These are phyloP conservation scores for Trichoderma endophyticum DNA, from an alignment of 2,329 filamentous ascomycete genomes.

Conservation along the genomic window DNA sequence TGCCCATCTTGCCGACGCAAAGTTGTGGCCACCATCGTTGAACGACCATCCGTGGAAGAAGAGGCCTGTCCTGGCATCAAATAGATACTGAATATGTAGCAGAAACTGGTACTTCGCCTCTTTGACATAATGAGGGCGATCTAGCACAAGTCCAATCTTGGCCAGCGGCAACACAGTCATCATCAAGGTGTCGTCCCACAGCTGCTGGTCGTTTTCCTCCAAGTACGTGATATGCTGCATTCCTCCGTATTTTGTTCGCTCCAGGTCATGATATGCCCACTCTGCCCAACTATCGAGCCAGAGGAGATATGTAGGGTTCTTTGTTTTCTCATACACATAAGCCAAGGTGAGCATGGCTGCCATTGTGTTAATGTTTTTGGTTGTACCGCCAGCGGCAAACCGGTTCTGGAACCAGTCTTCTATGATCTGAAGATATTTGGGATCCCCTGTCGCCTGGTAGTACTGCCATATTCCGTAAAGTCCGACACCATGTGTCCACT, in stretches of 20 bases:
- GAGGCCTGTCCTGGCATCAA: constrained; percentile 1
- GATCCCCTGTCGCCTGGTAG: background rate
- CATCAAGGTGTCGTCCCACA: constrained; percentile 13
- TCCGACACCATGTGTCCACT: constrained; percentile 10
- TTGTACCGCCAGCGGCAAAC: background rate
- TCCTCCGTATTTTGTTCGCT: constrained; percentile 10
- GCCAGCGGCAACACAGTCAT: constrained; percentile 7
- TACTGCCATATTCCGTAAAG: constrained; percentile 14
- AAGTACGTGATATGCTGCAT: constrained; percentile 14
- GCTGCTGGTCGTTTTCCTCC: constrained; percentile 7
- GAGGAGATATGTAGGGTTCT: background rate
- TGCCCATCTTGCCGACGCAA: constrained; percentile 1
- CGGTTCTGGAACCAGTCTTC: background rate
- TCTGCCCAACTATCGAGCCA: constrained; percentile 12
- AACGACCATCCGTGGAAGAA: constrained; percentile 13
- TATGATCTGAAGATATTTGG: constrained; percentile 5
- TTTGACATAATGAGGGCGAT: constrained; percentile 1
- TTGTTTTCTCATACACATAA: background rate
- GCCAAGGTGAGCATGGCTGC: constrained; percentile 10
- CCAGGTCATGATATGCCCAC: constrained; percentile 10
- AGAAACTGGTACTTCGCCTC: constrained; percentile 7
- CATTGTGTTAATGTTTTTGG: constrained; percentile 13
- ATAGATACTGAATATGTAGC: constrained; percentile 6
- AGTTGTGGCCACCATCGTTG: constrained; percentile 7
- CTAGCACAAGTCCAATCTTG: constrained; percentile 6